Percentiles rank a stretch among this genome's conserved stretches.
Conservation (phyloP, 352 stramenopile species). For the Halophytophthora batemanensis region DNA sequence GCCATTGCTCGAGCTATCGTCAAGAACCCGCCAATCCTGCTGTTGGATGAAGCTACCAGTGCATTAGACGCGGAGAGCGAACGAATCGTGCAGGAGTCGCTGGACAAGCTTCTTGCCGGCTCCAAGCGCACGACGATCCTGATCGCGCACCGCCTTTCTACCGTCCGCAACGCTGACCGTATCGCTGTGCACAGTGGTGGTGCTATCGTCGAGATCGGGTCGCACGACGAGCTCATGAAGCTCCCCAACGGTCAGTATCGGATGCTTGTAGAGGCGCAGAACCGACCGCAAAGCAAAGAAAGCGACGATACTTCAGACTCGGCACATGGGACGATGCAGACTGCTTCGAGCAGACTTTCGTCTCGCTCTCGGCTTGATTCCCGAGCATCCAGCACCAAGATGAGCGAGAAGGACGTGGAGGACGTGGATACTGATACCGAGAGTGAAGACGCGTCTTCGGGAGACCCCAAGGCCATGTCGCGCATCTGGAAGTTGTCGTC, state of each 20-base stretch:
- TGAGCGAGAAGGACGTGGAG: too few relatives aligned
- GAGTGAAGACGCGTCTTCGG: too few relatives aligned
- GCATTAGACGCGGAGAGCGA: constrained; percentile 57
- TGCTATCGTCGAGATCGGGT: constrained; percentile 51
- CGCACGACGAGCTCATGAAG: constrained; percentile 58
- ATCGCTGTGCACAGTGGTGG: constrained; percentile 75
- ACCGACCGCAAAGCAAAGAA: too few relatives aligned
- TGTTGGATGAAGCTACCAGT: constrained; percentile 47
- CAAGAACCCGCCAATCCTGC: constrained; percentile 66
- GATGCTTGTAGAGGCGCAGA: not conserved
- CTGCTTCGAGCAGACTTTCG: too few relatives aligned
- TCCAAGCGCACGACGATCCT: constrained; percentile 66
- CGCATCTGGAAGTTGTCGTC: constrained; percentile 48
- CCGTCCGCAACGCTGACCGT: constrained; percentile 86
- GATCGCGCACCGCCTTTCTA: constrained; percentile 89
- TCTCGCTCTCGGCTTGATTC: too few relatives aligned
- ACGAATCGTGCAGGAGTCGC: constrained; percentile 52
- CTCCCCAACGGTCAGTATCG: constrained; percentile 2
- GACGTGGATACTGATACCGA: too few relatives aligned
- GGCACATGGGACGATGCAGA: too few relatives aligned
- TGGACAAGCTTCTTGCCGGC: constrained; percentile 29
- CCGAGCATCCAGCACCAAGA: too few relatives aligned
- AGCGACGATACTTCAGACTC: too few relatives aligned
- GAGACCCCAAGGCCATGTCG: constrained; percentile 14
- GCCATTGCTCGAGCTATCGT: constrained; percentile 88